A percentile compares a stretch with the other conserved stretches of the same genome.
Evolutionary conservation across 768 basidiomycete species (phyloP).

Genomic region (Rhodotorula kratochvilovae): DNA sequence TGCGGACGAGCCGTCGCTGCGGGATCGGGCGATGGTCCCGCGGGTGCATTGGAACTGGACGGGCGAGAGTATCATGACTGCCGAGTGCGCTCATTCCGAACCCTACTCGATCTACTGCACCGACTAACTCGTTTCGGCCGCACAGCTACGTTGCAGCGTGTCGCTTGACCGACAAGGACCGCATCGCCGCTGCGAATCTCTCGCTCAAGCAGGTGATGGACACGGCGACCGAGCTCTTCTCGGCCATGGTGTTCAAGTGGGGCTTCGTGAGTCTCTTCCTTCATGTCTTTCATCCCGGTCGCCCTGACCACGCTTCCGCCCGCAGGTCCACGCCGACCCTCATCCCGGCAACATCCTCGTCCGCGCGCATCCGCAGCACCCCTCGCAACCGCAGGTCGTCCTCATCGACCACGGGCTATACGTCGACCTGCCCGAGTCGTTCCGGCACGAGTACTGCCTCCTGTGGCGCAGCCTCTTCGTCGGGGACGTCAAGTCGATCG

Average conservation of each 20-base stretch:
- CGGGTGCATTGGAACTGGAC: slow-evolving; percentile 66
- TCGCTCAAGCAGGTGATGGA: slow-evolving; percentile 61
- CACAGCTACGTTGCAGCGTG: slow-evolving; percentile 29
- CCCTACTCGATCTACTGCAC: background rate
- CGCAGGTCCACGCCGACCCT: slow-evolving; percentile 57
- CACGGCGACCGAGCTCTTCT: slow-evolving; percentile 79
- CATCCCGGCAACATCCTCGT: slow-evolving; percentile 65
- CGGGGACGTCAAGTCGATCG: slow-evolving; percentile 37
- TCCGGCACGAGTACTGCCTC: slow-evolving; percentile 31
- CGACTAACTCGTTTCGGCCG: background rate
- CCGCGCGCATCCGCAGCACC: slow-evolving; percentile 58
- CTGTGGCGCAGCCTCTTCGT: slow-evolving; percentile 42
- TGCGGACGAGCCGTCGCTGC: slow-evolving; percentile 64
- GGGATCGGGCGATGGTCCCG: slow-evolving; percentile 71
- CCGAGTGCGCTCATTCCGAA: slow-evolving; percentile 55
- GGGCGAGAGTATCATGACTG: slow-evolving; percentile 72
- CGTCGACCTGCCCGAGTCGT: slow-evolving; percentile 57
- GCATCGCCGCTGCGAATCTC: slow-evolving; percentile 47
- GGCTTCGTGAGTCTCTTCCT: slow-evolving; percentile 64
- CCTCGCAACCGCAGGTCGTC: slow-evolving; percentile 52
- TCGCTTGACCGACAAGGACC: slow-evolving; percentile 48
- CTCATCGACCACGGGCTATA: slow-evolving; percentile 91
- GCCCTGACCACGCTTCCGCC: background rate
- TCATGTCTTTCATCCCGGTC: background rate
- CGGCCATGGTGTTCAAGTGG: slow-evolving; percentile 83